Percentiles rank a stretch among this genome's conserved stretches.
Conservation (phyloP, 192 early-diverging fungal genomes). For the Mortierella hygrophila region DNA sequence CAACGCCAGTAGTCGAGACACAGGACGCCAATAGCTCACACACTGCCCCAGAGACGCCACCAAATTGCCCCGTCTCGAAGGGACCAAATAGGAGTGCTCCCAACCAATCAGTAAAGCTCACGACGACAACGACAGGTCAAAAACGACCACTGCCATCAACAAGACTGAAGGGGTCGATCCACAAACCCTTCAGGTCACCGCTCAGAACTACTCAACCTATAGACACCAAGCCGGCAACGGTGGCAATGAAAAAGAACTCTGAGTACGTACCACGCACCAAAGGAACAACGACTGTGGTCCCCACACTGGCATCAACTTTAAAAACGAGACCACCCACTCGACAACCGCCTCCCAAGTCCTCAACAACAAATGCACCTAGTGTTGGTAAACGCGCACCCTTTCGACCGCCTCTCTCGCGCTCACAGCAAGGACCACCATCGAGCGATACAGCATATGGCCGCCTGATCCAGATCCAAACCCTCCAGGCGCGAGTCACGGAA, state of each 20-base stretch:
- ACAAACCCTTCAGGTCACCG: constrained; percentile 37
- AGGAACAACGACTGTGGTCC: neutral
- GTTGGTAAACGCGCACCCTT: constrained; percentile 7
- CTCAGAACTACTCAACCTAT: neutral
- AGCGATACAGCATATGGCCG: neutral
- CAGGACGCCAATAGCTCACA: neutral
- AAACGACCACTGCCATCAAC: neutral
- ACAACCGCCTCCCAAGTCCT: neutral
- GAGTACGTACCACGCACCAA: neutral
- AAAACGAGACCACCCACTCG: neutral
- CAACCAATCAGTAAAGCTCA: neutral
- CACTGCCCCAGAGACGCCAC: neutral
- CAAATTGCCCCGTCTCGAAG: neutral
- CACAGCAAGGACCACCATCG: neutral
- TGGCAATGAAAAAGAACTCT: neutral
- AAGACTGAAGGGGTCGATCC: neutral
- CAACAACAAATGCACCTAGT: neutral
- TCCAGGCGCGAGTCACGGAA: constrained; percentile 18
- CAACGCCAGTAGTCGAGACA: neutral
- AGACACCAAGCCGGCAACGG: neutral
- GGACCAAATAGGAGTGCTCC: no score
- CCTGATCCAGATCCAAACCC: constrained; percentile 13
- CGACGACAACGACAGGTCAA: neutral
- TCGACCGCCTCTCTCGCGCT: constrained; percentile 14
- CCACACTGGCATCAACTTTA: neutral